Conservation (phyloP, 2,329 filamentous ascomycete species). For the Penicillium sp. region DNA sequence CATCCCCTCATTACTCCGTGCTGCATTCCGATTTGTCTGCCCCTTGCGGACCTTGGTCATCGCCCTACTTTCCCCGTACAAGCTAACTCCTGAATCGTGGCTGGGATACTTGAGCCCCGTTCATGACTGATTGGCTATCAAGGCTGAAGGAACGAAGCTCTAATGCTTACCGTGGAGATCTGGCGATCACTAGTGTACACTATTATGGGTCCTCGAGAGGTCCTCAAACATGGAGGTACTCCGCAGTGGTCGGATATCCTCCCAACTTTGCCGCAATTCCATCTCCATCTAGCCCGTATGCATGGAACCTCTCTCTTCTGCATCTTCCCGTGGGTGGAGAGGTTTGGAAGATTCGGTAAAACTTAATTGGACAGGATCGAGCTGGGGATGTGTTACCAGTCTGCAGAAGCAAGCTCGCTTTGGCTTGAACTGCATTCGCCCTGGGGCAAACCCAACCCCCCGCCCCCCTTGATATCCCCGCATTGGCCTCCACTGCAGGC, state of each 20-base stretch:
- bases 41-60: constrained; percentile 12
- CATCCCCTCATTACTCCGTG: not conserved
- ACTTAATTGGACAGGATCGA: not conserved
- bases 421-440: not conserved
- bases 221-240: not conserved
- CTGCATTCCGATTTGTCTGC: constrained; percentile 20
- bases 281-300: not conserved
- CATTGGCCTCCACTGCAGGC: not conserved
- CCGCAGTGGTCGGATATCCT: not conserved
- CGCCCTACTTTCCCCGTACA: not conserved
- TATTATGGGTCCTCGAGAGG: not conserved
- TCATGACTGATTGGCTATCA: not conserved
- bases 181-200: not conserved
- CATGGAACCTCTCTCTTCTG: constrained; percentile 1
- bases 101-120: not conserved
- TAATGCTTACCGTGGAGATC: not conserved
- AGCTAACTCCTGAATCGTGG: not conserved
- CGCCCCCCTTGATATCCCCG: not conserved
- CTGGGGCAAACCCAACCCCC: not conserved
- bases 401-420: not conserved
- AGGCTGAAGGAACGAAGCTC: not conserved
- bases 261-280: not conserved
- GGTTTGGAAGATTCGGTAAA: not conserved
- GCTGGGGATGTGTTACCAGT: not conserved
- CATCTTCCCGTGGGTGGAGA: not conserved